Percentiles rank a stretch among this genome's conserved stretches.
These are phyloP conservation scores for Punica granatum DNA, from an alignment of 345 rosid species.

Conservation along the genomic window DNA sequence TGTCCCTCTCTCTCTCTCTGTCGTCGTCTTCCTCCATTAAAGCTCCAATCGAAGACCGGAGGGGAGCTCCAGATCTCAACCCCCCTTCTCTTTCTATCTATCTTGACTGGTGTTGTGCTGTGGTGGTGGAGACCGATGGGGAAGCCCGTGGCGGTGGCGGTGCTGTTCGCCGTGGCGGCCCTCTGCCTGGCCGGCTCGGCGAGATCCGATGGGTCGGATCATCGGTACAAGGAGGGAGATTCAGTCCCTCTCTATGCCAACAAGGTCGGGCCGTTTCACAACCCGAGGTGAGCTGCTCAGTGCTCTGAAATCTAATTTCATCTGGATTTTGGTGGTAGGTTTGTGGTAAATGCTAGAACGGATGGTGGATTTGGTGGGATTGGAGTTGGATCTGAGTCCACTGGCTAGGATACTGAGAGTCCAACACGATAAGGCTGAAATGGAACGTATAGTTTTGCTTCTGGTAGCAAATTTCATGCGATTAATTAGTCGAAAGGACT, in stretches of 20 bases:
- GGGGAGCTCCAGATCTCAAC: neutral
- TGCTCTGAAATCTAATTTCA: neutral
- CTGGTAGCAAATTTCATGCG: neutral
- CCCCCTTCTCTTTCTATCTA: neutral
- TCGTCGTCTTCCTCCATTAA: neutral
- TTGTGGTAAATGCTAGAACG: neutral
- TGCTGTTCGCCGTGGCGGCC: slow-evolving; percentile 5
- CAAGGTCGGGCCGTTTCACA: slow-evolving; percentile 79
- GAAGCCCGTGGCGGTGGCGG: neutral
- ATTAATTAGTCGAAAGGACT: neutral
- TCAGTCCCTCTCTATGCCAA: slow-evolving; percentile 69
- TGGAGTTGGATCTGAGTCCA: neutral
- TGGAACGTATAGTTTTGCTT: neutral
- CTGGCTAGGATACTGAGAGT: neutral
- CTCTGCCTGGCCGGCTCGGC: slow-evolving; percentile 15
- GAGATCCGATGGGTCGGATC: slow-evolving; percentile 60
- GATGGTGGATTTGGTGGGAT: neutral
- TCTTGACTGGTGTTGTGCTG: neutral
- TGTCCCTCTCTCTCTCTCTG: neutral
- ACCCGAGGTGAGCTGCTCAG: slow-evolving; percentile 49
- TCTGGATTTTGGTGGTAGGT: neutral
- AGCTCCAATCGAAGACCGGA: neutral
- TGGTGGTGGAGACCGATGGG: neutral
- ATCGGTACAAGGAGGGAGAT: slow-evolving; percentile 63
- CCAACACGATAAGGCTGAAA: neutral